phyloP scores from a whole-genome alignment of 1,284 basidiomycete genomes.

The Ceratobasidium papillatum region DNA sequence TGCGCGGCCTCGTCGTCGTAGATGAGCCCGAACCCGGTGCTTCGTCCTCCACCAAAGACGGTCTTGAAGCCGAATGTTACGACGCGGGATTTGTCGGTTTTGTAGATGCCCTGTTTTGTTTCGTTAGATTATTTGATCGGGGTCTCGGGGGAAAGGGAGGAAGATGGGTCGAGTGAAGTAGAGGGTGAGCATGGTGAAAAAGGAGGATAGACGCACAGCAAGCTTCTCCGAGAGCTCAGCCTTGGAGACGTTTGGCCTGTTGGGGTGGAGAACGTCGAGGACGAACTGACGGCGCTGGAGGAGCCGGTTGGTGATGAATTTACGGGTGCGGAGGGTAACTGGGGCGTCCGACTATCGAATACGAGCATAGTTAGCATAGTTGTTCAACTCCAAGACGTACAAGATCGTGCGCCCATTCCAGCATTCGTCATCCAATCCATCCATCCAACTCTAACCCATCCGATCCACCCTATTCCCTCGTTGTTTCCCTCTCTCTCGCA shows the following conservation, averaged over 20 bases:
- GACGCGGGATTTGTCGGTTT: conserved; percentile 69
- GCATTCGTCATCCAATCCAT: conserved; percentile 30
- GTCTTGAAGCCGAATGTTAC: conserved; percentile 87
- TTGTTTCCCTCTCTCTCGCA: background rate
- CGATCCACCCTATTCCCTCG: conserved; percentile 2
- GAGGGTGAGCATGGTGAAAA: background rate
- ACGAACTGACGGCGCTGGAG: conserved; percentile 93
- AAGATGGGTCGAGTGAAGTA: background rate
- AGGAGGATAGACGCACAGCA: conserved; percentile 53
- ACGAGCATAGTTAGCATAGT: background rate
- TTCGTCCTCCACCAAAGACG: conserved; percentile 97
- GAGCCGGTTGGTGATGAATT: conserved; percentile 99
- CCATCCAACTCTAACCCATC: background rate
- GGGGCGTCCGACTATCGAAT: conserved; percentile 71
- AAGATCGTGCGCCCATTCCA: conserved; percentile 24
- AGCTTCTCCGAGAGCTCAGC: conserved; percentile 86
- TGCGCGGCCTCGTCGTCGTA: conserved; percentile 97
- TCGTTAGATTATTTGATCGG: background rate
- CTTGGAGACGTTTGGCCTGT: conserved; percentile 94
- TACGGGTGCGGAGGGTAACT: conserved; percentile 97
- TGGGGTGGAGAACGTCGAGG: conserved; percentile 95
- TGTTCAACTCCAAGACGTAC: background rate
- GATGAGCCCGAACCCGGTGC: conserved; percentile 96
- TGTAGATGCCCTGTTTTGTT: conserved; percentile 59
- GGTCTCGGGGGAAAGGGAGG: too few species aligned